Evolutionary conservation across 2,329 filamentous ascomycete species (phyloP).

Genomic region (Volutella citrinella): DNA sequence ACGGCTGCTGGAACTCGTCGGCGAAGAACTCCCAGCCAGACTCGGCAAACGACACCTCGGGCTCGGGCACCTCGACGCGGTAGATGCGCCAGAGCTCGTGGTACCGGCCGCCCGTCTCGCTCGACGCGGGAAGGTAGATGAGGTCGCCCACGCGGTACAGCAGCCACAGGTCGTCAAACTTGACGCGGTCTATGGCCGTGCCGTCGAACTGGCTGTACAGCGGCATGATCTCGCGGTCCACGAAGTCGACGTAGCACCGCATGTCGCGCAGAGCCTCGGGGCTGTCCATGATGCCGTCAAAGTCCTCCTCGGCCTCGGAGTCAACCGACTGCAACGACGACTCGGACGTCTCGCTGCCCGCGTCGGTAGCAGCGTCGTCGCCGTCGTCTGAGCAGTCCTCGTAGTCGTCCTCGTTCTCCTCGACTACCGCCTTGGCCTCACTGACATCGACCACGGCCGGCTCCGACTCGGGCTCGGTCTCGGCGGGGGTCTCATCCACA

Average conservation of each 20-base stretch:
- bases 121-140: constrained; percentile 36
- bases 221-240: constrained; percentile 41
- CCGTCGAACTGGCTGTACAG: constrained; percentile 28
- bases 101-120: constrained; percentile 34
- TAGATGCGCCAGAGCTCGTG: constrained; percentile 40
- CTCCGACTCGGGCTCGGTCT: constrained; percentile 17
- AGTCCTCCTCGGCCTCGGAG: constrained; percentile 34
- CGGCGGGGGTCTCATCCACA: constrained; percentile 19
- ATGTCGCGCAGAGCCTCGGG: constrained; percentile 38
- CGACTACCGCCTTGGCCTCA: constrained; percentile 15
- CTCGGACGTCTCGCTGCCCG: too few species aligned
- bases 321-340: constrained; percentile 35
- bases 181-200: constrained; percentile 28
- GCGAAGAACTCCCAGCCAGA: constrained; percentile 35
- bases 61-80: constrained; percentile 28
- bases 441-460: constrained; percentile 29
- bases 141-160: constrained; percentile 40
- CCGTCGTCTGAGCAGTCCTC: constrained; percentile 17
- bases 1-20: constrained; percentile 29
- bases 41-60: constrained; percentile 26
- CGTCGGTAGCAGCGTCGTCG: constrained; percentile 29
- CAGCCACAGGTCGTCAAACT: constrained; percentile 41
- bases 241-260: constrained; percentile 41
- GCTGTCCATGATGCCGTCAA: constrained; percentile 36
- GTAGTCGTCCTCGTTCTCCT: constrained; percentile 12